Conservation (phyloP, 768 basidiomycete species). For the Jaapia argillacea region DNA sequence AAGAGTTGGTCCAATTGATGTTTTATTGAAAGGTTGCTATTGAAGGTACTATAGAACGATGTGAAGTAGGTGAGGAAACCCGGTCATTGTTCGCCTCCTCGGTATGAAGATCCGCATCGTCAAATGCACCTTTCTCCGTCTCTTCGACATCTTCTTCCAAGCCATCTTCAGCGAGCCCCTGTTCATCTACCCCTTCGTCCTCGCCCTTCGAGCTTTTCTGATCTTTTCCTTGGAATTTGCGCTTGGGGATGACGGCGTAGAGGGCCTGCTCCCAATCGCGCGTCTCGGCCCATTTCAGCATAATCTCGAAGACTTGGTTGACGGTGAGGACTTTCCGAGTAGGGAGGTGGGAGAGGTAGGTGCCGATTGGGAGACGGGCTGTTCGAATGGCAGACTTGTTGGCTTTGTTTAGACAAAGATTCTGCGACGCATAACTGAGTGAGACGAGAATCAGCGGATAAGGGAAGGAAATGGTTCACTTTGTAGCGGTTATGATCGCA, state of each 20-base stretch:
- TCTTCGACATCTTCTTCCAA: background rate
- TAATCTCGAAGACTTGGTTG: slow-evolving; percentile 90
- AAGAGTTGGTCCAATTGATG: too few relatives aligned
- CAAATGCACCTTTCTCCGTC: background rate
- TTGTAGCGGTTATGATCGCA: slow-evolving; percentile 96
- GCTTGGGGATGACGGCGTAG: slow-evolving; percentile 80
- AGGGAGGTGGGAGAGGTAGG: slow-evolving; percentile 70
- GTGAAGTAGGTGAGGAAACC: too few relatives aligned
- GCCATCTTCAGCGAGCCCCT: too few relatives aligned
- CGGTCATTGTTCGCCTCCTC: too few relatives aligned
- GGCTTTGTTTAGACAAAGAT: slow-evolving; percentile 85
- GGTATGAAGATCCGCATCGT: too few relatives aligned
- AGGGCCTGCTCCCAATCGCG: slow-evolving; percentile 83
- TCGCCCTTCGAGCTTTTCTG: background rate
- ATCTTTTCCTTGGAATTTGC: slow-evolving; percentile 59
- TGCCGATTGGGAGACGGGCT: slow-evolving; percentile 91
- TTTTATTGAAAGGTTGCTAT: too few relatives aligned
- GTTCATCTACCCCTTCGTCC: background rate
- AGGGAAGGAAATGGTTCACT: slow-evolving; percentile 26
- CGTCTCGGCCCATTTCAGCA: slow-evolving; percentile 82
- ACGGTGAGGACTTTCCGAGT: slow-evolving; percentile 96
- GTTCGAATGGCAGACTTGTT: slow-evolving; percentile 62
- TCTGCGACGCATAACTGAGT: slow-evolving; percentile 32
- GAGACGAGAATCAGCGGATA: background rate
- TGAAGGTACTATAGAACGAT: too few relatives aligned